Percentiles rank a stretch among this genome's conserved stretches.
These are phyloP conservation scores for Crepidotus variabilis DNA, from an alignment of 768 basidiomycete genomes.

Conservation along the genomic window DNA sequence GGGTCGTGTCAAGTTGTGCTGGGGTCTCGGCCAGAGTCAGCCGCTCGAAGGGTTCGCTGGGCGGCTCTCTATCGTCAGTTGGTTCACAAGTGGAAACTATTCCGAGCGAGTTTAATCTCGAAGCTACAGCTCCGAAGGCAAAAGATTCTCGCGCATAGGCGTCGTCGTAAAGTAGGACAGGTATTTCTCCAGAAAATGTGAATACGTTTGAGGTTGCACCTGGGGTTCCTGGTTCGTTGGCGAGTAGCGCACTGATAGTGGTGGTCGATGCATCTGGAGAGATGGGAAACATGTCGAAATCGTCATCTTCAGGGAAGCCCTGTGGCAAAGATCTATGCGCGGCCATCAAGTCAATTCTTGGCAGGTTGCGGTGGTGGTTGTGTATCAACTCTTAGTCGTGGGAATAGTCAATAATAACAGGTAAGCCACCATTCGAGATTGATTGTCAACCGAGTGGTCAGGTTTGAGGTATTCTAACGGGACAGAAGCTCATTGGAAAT, in stretches of 20 bases:
- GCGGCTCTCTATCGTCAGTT: too few species aligned
- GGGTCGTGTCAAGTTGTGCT: too few species aligned
- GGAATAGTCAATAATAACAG: too few species aligned
- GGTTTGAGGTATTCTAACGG: too few species aligned
- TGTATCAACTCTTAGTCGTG: neutral
- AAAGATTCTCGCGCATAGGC: slow-evolving; percentile 12
- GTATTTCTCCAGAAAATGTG: slow-evolving; percentile 46
- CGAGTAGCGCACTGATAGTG: slow-evolving; percentile 25
- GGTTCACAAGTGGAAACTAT: neutral
- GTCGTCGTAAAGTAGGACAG: slow-evolving; percentile 42
- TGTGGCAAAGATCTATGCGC: neutral
- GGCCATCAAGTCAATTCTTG: neutral
- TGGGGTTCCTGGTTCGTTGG: slow-evolving; percentile 38
- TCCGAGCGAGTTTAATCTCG: neutral
- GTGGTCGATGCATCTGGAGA: slow-evolving; percentile 39
- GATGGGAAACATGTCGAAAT: slow-evolving; percentile 17
- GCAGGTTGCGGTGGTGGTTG: neutral
- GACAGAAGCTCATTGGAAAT: too few species aligned
- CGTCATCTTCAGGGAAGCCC: neutral
- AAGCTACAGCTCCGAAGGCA: slow-evolving; percentile 5
- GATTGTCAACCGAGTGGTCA: too few species aligned
- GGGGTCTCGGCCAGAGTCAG: too few species aligned
- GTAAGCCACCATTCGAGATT: too few species aligned
- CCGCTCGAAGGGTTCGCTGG: too few species aligned
- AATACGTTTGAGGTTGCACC: slow-evolving; percentile 33